These are phyloP conservation scores for Thoreauomyces humboldtii DNA, from an alignment of 192 early-diverging fungal genomes.

Conservation along the genomic window DNA sequence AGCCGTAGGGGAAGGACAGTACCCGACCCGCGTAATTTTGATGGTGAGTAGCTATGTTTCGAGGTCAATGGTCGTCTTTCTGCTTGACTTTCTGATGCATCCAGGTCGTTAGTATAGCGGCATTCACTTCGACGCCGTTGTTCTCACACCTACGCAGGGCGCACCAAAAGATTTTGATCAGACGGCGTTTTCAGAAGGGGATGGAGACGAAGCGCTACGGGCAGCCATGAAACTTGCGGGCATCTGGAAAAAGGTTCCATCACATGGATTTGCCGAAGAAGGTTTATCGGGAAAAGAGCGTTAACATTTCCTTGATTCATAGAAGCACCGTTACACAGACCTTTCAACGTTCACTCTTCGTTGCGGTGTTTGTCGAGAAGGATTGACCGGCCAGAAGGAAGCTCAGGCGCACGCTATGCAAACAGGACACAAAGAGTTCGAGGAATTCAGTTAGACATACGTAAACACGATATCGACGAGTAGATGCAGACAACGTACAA, in stretches of 20 bases:
- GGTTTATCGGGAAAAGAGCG: too few relatives aligned
- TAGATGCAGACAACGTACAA: too few relatives aligned
- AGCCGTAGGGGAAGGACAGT: conserved; percentile 39
- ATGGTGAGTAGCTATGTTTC: conserved; percentile 47
- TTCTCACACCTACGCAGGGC: conserved; percentile 53
- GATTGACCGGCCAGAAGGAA: conserved; percentile 56
- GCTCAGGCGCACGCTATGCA: conserved; percentile 59
- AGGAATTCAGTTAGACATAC: too few relatives aligned
- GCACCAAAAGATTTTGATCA: conserved; percentile 70
- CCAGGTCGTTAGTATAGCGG: conserved; percentile 41
- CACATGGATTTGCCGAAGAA: background rate
- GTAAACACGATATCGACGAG: too few relatives aligned
- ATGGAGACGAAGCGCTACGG: conserved; percentile 26
- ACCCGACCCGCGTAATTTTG: conserved; percentile 50
- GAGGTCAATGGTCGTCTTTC: background rate
- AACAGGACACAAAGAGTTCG: conserved; percentile 49
- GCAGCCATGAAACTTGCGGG: conserved; percentile 41
- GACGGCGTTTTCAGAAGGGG: conserved; percentile 53
- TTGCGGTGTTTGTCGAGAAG: conserved; percentile 58
- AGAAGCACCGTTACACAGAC: conserved; percentile 76
- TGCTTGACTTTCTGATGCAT: background rate
- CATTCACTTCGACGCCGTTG: conserved; percentile 78
- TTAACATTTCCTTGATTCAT: conserved; percentile 40
- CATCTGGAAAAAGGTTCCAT: conserved; percentile 39
- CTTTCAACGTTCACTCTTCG: conserved; percentile 67